A percentile compares a stretch with the other conserved stretches of the same genome.
Conservation (phyloP, 176 grass and related monocot species). For the Phyllostachys edulis region DNA sequence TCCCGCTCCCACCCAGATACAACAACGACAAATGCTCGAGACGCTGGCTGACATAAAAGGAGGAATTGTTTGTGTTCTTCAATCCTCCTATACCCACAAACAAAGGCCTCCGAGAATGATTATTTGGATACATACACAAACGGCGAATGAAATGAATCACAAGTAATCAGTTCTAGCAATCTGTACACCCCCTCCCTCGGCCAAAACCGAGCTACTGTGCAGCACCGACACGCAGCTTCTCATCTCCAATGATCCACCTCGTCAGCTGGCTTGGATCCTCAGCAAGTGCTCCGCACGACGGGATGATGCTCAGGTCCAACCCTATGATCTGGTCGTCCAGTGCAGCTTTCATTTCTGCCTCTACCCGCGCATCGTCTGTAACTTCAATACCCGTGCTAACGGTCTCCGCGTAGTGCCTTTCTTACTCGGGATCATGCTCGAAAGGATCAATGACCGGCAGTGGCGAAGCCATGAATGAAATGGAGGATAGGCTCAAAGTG, state of each 20-base stretch:
- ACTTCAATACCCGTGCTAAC: conserved; percentile 47
- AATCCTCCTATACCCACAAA: too few relatives aligned
- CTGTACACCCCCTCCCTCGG: not conserved
- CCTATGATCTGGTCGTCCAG: conserved; percentile 63
- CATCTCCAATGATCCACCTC: conserved; percentile 89
- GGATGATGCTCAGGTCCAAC: conserved; percentile 68
- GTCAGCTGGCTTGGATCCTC: conserved; percentile 73
- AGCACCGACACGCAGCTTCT: conserved; percentile 34
- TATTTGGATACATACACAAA: not conserved
- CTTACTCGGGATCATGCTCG: conserved; percentile 63
- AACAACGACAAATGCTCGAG: too few relatives aligned
- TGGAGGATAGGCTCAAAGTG: too few relatives aligned
- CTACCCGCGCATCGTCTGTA: conserved; percentile 43
- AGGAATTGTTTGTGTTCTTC: too few relatives aligned
- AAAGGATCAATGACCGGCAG: conserved; percentile 94
- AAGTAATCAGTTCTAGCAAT: not conserved
- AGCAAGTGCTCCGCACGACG: conserved; percentile 42
- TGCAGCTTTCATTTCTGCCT: conserved; percentile 56
- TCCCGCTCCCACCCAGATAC: too few relatives aligned
- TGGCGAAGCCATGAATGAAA: too few relatives aligned
- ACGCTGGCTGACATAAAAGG: too few relatives aligned
- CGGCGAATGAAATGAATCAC: not conserved
- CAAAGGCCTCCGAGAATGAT: too few relatives aligned
- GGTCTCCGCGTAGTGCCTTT: conserved; percentile 57
- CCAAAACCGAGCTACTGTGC: not conserved